Evolutionary conservation across 495 filamentous ascomycete species (phyloP).

Genomic region (Jackrogersella multiformis): DNA sequence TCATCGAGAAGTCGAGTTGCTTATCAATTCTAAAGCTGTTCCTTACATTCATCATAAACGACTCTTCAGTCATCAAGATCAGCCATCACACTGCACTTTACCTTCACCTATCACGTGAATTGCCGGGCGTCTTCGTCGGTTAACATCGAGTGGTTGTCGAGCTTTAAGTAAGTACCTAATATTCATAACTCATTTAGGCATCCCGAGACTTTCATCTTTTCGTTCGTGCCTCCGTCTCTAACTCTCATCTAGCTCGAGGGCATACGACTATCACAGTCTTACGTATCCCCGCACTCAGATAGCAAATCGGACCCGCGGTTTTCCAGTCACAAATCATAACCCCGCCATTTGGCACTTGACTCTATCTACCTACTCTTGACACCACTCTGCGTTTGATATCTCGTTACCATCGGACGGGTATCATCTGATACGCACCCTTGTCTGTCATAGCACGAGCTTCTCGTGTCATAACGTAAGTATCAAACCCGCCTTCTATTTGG

Average conservation of each 20-base stretch:
- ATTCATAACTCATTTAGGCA: neutral
- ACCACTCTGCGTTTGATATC: neutral
- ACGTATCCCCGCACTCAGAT: no score
- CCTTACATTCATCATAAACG: neutral
- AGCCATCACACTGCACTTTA: no score
- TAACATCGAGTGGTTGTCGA: neutral
- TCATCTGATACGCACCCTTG: neutral
- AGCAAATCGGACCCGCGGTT: no score
- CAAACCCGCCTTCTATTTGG: neutral
- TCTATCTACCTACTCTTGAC: neutral
- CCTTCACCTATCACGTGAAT: neutral
- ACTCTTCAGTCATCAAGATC: no score
- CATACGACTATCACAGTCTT: no score
- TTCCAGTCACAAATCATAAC: no score
- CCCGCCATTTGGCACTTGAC: neutral
- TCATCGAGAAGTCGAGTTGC: neutral
- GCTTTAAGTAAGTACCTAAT: neutral
- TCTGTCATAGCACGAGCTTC: neutral
- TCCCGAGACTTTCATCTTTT: neutral
- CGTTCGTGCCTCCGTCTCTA: neutral
- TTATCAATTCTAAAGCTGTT: neutral
- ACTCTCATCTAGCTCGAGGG: neutral
- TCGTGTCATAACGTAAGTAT: neutral
- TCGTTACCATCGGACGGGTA: neutral
- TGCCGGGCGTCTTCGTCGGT: neutral